A percentile compares a stretch with the other conserved stretches of the same genome.
phyloP scores from a whole-genome alignment of 78 protist genomes.

The Emiliania huxleyi region DNA sequence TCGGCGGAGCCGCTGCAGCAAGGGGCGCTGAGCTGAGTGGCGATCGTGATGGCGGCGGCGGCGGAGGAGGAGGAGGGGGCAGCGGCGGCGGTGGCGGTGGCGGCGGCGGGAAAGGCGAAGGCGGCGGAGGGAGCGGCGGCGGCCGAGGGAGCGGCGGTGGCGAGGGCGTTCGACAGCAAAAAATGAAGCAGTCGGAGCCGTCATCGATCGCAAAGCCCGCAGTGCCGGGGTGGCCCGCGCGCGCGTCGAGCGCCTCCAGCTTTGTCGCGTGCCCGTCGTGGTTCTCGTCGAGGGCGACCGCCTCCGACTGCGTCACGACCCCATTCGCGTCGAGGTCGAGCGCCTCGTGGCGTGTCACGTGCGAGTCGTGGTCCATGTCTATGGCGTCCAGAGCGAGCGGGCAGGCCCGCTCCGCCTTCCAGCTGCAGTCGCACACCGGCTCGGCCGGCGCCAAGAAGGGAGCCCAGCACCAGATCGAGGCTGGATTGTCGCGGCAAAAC shows the following conservation, averaged over 20 bases:
- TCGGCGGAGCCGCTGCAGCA: too few relatives aligned
- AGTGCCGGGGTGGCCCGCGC: background rate
- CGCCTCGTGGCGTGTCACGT: background rate
- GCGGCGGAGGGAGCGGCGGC: background rate
- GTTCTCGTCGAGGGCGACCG: background rate
- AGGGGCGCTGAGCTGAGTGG: too few relatives aligned
- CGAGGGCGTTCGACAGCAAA: background rate
- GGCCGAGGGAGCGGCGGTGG: background rate
- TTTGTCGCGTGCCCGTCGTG: background rate
- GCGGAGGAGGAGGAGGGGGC: background rate
- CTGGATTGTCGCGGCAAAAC: too few relatives aligned
- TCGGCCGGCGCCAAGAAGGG: too few relatives aligned
- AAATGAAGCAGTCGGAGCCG: background rate
- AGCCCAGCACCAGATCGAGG: too few relatives aligned
- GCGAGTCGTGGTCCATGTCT: background rate
- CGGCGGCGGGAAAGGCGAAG: background rate
- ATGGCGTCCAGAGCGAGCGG: background rate
- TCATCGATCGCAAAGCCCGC: background rate
- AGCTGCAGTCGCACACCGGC: background rate
- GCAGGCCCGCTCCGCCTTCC: background rate
- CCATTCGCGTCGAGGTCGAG: background rate
- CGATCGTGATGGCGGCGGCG: background rate
- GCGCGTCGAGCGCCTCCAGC: background rate
- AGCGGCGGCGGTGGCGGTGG: background rate
- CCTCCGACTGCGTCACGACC: background rate